Base-by-base conservation (phyloP, 2,329 filamentous ascomycete species). In the Calonectria pauciramosa region DNA sequence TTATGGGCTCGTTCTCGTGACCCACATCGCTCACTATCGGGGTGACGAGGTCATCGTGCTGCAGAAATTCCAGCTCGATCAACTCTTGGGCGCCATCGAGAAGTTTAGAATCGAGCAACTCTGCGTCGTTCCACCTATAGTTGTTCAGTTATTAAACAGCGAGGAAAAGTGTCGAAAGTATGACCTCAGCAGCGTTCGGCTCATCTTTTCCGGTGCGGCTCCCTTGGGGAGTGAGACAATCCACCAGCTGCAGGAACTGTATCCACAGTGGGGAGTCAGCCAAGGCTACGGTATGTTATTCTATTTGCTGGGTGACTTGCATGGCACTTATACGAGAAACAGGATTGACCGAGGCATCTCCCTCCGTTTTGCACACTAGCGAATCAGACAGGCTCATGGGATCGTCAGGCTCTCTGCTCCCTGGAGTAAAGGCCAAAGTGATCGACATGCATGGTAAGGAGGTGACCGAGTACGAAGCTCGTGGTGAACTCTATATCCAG, bases 11-110 rank as follows among this genome's bases (percentile, higher is more conserved):
- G 90, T 96, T 4, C 91, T 95, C 8, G 91, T 94, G 70, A 91
- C 90, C 38, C 93, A 95, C 80, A 84, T 88, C 0, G 90, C 89
- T 13, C 86, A 90, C 0, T 97, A 93, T 79, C 89, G 93, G 13
- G 95, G 95, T 9, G 94, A 97, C 76, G 90, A 91, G 70, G 88
- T 93, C 1, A 88, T 96, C 49, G 88, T 96, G 6, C 85, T 97
- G 49, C 92, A 90, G 23, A 94, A 93, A 77, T 97, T 96, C 80
- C 94, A 96, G 71, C 88, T 96, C 68, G 86, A 88, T 26, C 85
- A 86, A 0, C 91, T 92, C 49, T 85, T 96, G 2, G 83, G 88
- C 32, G 86, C 91, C 0, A 93, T 96, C 59, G 59, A 78, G 9
- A 73, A 52, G 18, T 79, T 77, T 41, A 77, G 65, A 5, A 79